These are phyloP conservation scores for Geoglossum cookeanum DNA, from an alignment of 2,329 filamentous ascomycete species.

Conservation along the genomic window DNA sequence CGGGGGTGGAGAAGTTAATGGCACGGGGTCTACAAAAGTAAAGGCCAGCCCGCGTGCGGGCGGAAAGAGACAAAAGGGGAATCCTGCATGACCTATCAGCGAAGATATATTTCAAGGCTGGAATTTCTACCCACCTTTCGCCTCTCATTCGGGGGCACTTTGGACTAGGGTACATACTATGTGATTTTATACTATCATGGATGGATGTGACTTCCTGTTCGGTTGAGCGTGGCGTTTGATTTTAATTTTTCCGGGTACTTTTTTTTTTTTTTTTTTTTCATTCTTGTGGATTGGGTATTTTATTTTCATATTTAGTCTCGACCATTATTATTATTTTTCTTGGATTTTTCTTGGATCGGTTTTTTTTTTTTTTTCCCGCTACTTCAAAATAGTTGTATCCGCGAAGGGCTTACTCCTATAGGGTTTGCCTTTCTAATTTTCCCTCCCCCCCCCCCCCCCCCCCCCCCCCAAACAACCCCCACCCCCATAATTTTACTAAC, in stretches of 20 bases:
- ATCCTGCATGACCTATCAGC: not conserved
- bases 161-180: not conserved
- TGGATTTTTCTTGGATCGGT: not conserved
- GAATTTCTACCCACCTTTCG: conserved; percentile 4
- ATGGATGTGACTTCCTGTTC: conserved; percentile 3
- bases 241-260: not conserved
- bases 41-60: conserved; percentile 28
- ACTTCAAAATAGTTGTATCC: too few relatives aligned
- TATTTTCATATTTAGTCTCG: conserved; percentile 3
- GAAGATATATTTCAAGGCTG: not conserved
- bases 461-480: not conserved
- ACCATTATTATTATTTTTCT: conserved; percentile 2
- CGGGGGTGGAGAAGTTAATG: conserved; percentile 28
- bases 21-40: conserved; percentile 22
- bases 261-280: conserved; percentile 1
- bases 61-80: conserved; percentile 27
- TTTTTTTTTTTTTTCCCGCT: conserved; percentile 6
- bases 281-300: not conserved
- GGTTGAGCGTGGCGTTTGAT: conserved; percentile 14
- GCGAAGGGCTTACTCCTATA: conserved; percentile 7
- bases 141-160: conserved; percentile 4
- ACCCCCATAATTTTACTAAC: not conserved
- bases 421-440: conserved; percentile 7
- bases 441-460: not conserved
- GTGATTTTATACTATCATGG: conserved; percentile 4